Conservation (phyloP, 2,329 filamentous ascomycete genomes). For the Botrytis galanthina region DNA sequence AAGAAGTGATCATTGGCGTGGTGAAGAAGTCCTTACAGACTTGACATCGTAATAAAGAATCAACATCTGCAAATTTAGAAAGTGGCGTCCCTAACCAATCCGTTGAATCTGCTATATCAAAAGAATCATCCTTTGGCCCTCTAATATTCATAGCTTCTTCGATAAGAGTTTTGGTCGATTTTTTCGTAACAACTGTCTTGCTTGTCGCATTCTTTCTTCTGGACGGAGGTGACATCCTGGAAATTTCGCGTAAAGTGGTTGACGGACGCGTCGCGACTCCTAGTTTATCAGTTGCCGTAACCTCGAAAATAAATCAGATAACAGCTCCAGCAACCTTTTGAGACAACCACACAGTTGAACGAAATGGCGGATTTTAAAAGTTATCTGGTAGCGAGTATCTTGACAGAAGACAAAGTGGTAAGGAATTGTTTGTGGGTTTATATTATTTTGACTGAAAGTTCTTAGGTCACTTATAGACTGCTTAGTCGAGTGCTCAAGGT, state of each 20-base stretch:
- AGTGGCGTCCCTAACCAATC: conserved; percentile 78
- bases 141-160: conserved; percentile 22
- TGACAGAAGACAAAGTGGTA: conserved; percentile 40
- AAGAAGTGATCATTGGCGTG: conserved; percentile 92
- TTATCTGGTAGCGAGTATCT: conserved; percentile 38
- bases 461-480: conserved; percentile 82
- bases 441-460: conserved; percentile 18
- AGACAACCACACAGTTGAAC: conserved; percentile 18
- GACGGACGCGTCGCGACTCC: conserved; percentile 20
- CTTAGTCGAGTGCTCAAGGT: conserved; percentile 80
- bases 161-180: not conserved
- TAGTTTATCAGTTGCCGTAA: not conserved
- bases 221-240: conserved; percentile 18
- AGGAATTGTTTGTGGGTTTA: conserved; percentile 10
- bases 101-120: conserved; percentile 69
- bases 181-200: not conserved
- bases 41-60: conserved; percentile 86
- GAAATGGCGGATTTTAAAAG: conserved; percentile 39
- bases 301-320: conserved; percentile 18
- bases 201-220: conserved; percentile 23
- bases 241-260: conserved; percentile 35
- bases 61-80: conserved; percentile 64
- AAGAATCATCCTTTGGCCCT: conserved; percentile 25
- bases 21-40: conserved; percentile 98
- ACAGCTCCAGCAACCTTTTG: conserved; percentile 4